phyloP scores from a whole-genome alignment of 2,329 filamentous ascomycete genomes.

The Teratosphaeria destructans region DNA sequence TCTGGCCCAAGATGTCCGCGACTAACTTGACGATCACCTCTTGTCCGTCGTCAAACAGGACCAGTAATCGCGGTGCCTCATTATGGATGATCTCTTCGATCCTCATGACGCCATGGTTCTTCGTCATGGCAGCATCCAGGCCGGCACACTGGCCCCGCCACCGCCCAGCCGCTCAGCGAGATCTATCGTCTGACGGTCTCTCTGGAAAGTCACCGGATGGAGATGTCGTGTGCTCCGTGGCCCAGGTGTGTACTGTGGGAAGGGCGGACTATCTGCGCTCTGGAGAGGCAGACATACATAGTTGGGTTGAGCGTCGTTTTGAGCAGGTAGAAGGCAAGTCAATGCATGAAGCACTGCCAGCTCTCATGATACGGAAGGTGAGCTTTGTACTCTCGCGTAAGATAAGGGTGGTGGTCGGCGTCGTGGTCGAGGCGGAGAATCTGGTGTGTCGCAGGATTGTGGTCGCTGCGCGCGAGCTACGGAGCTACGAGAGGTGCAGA shows the following conservation, averaged over 20 bases:
- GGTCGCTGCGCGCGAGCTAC: neutral
- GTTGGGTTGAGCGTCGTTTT: slow-evolving; percentile 11
- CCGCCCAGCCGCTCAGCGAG: slow-evolving; percentile 1
- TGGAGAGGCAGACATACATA: slow-evolving; percentile 18
- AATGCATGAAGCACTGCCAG: neutral
- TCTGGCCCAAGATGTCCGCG: slow-evolving; percentile 69
- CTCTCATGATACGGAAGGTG: neutral
- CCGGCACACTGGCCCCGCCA: neutral
- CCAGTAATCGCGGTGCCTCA: slow-evolving; percentile 31
- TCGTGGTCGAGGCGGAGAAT: neutral
- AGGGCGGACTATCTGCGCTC: slow-evolving; percentile 18
- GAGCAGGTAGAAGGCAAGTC: neutral
- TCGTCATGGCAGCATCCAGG: slow-evolving; percentile 7
- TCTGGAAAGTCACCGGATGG: slow-evolving; percentile 17
- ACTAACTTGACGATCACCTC: slow-evolving; percentile 65
- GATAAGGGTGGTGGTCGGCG: neutral
- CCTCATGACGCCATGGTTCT: slow-evolving; percentile 19
- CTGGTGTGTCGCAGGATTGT: neutral
- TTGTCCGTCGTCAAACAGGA: slow-evolving; percentile 61
- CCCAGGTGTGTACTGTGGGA: slow-evolving; percentile 20
- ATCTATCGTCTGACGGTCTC: neutral
- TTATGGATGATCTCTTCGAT: slow-evolving; percentile 23
- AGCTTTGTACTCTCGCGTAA: neutral
- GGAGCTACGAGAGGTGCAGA: neutral
- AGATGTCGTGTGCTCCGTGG: slow-evolving; percentile 24